Evolutionary conservation across 768 basidiomycete species (phyloP), one percentile per base, ranked within the genome.

Genomic region (Boletus fagicola): DNA sequence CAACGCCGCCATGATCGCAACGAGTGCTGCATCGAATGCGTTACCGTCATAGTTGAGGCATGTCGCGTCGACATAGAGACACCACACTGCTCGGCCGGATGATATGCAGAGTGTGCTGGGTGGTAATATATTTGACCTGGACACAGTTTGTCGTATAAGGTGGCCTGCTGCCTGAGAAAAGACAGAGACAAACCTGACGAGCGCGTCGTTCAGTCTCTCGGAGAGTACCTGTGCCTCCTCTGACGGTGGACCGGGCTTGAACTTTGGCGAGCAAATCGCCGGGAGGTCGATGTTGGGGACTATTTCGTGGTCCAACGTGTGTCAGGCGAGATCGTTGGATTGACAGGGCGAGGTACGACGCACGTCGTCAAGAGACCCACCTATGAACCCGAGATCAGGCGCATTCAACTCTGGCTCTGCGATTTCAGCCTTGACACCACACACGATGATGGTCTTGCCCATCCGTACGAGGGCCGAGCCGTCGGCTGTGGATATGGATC

Each of bases 1-100:
- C 44, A 98, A 75, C 6, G 96, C 94, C 10, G 89, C 85, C 49
- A 94, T 83, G 79, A 95, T 90, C 0, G 93, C 92, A 22, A 98
- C 69, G 11, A 98, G 78, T 0, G 92, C 81, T 1, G 97, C 93
- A 62, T 99, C 97, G 57, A 95, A 93, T 1, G 81, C 89, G 67
- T 98, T 98, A 6, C 97, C 97, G 69, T 98, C 95, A 68, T 96
- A 97, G 74, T 97, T 98, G 62, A 99, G 92, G 69, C 96, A 98
- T 1, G 88, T 91, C 30, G 91, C 85, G 62, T 99, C 97, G 63
- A 98, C 80, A 67, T 98, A 98, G n/a, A 98, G 79, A 30, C 89
- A 88, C 94, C 94, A 99, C 0, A 78, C 94, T 0, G 92, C 81
- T 68, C 88, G 91, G 4, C 85, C 86, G 0, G 83, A 81, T 16